Conservation (phyloP, 805 yeast genomes). For the Scheffersomyces spartinae region DNA sequence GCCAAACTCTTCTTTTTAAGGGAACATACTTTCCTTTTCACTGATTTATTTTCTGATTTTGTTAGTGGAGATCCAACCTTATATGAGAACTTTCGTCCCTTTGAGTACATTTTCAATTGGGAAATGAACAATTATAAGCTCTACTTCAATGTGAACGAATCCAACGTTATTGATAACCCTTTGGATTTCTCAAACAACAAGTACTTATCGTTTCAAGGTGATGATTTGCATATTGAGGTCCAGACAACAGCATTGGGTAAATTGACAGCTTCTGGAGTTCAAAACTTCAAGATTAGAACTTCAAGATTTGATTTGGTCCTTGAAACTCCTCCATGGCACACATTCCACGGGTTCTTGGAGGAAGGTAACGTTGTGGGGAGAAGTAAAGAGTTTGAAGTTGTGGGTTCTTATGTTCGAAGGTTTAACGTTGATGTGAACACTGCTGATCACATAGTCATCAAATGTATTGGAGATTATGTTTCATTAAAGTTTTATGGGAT, state of each 20-base stretch:
- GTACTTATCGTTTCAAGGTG: constrained; percentile 65
- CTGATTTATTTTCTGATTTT: constrained; percentile 71
- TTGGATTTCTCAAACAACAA: constrained; percentile 73
- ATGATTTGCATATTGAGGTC: constrained; percentile 33
- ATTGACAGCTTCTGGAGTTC: constrained; percentile 37
- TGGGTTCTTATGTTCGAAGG: constrained; percentile 57
- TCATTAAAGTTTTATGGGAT: constrained; percentile 71
- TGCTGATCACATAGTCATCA: constrained; percentile 57
- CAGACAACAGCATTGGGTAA: constrained; percentile 50
- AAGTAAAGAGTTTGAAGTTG: constrained; percentile 46
- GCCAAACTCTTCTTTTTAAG: constrained; percentile 57
- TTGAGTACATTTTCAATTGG: constrained; percentile 53
- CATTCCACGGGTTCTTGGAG: constrained; percentile 59
- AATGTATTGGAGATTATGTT: constrained; percentile 54
- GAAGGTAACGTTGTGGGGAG: constrained; percentile 51
- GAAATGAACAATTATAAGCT: constrained; percentile 42
- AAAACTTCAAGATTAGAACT: constrained; percentile 41
- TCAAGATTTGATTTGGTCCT: constrained; percentile 50
- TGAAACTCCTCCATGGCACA: constrained; percentile 89
- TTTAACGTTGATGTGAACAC: constrained; percentile 50
- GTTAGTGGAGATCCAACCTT: constrained; percentile 58
- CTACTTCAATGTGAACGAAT: constrained; percentile 72
- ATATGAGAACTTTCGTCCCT: constrained; percentile 71
- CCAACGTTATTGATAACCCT: constrained; percentile 82
- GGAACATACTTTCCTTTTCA: constrained; percentile 66